Evolutionary conservation across 352 stramenopile genomes (phyloP), one percentile per base, ranked within the genome.

Genomic region (Pythium vanterpoolii): DNA sequence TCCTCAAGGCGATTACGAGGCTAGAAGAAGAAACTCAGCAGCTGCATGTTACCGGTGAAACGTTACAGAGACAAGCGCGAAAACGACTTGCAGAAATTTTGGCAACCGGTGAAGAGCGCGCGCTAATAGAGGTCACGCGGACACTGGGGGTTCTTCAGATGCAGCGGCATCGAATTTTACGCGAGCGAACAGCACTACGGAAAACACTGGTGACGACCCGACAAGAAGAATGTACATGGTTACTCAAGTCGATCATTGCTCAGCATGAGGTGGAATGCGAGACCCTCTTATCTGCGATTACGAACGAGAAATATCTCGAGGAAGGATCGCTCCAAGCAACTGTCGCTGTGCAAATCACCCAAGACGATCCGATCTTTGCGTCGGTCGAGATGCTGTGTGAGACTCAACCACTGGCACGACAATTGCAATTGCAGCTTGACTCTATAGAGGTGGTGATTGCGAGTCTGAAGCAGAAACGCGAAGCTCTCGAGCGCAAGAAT

Each of bases 311-410:
- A 16, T 70, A 62, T 30, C 44, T 70, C 14, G 63, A 70, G 33
- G 36, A 66, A 39, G 63, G 63, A 10, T 66, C 56, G 23, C 40
- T 64, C 1, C 56, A 70, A 27, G 63, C 63, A 16, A 70, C 56
- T 11, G 36, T 70, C 5, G 44, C 47, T 7, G 56, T 62, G 11
- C 49, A 65, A 44, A 70, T 70, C 51, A 54, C 49, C 3, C 34
- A 64, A 31, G 34, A 62, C 18, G 64, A 71, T 21, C 64, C 64
- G 46, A 66, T 71, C 24, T 71, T 71, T 27, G 57, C 64, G 42
- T 18, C 51, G 1, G 28, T 55, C 1, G 64, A 71, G 31, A 49
- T 49, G 42, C 33, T 71, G 10, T 66, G 59, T 19, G 45, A 63
- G 24, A 33, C 57, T 5, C 52, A 62, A 4, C 51, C 64, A n/a